Percentiles rank a stretch among this genome's conserved stretches.
Conservation (phyloP, 495 filamentous ascomycete species). For the Penicillium mononematosum region DNA sequence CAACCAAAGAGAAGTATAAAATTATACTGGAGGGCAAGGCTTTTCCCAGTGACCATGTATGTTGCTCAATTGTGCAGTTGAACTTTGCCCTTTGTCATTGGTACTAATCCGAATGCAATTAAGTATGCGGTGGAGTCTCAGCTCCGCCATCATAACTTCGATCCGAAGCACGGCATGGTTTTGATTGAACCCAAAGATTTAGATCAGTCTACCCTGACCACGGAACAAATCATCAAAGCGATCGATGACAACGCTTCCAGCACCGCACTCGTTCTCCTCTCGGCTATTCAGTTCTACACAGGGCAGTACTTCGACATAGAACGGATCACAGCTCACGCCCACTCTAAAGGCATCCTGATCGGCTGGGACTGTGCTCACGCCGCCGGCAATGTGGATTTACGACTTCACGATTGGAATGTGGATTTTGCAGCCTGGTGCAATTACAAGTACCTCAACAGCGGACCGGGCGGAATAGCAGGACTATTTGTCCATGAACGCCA, state of each 20-base stretch:
- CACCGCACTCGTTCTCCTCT: constrained; percentile 80
- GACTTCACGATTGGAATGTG: constrained; percentile 88
- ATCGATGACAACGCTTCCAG: constrained; percentile 74
- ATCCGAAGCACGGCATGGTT: constrained; percentile 69
- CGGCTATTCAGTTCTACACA: constrained; percentile 93
- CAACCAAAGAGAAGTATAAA: constrained; percentile 72
- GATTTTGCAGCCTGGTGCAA: constrained; percentile 97
- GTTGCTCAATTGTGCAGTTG: constrained; percentile 6
- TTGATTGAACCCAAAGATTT: constrained; percentile 63
- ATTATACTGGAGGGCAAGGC: constrained; percentile 93
- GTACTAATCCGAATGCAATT: constrained; percentile 9
- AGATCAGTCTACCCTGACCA: constrained; percentile 57
- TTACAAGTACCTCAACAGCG: constrained; percentile 95
- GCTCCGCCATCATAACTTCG: constrained; percentile 72
- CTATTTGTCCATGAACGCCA: constrained; percentile 84
- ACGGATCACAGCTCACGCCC: constrained; percentile 78
- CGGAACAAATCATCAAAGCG: constrained; percentile 67
- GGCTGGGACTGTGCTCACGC: constrained; percentile 98
- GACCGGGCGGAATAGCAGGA: constrained; percentile 83
- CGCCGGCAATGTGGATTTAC: constrained; percentile 81
- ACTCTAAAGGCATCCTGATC: constrained; percentile 70
- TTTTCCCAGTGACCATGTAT: constrained; percentile 89
- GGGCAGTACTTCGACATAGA: constrained; percentile 88
- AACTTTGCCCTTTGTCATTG: not conserved
- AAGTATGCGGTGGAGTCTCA: constrained; percentile 89